A percentile compares a stretch with the other conserved stretches of the same genome.
phyloP scores from a whole-genome alignment of 2,329 filamentous ascomycete genomes.

The Colletotrichum plurivorum region DNA sequence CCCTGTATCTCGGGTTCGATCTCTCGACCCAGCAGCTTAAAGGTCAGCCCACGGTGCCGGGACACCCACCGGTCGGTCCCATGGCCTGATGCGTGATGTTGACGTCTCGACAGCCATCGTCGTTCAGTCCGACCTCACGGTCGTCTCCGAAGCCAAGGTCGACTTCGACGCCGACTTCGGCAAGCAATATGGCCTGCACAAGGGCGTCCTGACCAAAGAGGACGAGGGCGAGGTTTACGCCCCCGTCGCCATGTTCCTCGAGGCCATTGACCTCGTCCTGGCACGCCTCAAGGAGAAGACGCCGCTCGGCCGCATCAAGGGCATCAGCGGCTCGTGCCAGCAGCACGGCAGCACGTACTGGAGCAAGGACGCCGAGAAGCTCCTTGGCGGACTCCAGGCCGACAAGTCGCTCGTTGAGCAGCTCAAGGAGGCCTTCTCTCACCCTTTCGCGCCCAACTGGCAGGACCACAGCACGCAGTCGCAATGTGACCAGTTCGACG shows the following conservation, averaged over 20 bases:
- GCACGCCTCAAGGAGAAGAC: constrained; percentile 77
- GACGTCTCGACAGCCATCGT: constrained; percentile 74
- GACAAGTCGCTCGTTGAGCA: constrained; percentile 78
- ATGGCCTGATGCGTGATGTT: constrained; percentile 3
- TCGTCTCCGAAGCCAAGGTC: constrained; percentile 88
- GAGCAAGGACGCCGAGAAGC: constrained; percentile 76
- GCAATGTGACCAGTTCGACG: constrained; percentile 92
- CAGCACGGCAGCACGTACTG: constrained; percentile 99
- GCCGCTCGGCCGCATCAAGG: constrained; percentile 78
- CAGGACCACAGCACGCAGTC: constrained; percentile 95
- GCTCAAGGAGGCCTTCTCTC: constrained; percentile 80
- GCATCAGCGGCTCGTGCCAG: constrained; percentile 92
- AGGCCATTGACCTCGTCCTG: constrained; percentile 90
- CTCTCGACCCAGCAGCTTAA: constrained; percentile 98
- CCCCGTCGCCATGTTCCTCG: constrained; percentile 94
- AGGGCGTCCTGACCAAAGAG: constrained; percentile 89
- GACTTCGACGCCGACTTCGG: constrained; percentile 92
- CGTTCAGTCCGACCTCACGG: constrained; percentile 85
- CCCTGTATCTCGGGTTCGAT: constrained; percentile 92
- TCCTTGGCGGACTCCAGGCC: constrained; percentile 74
- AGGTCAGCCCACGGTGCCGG: constrained; percentile 65
- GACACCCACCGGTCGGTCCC: not conserved
- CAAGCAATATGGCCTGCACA: constrained; percentile 82
- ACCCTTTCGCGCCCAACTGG: constrained; percentile 95
- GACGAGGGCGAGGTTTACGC: constrained; percentile 91